Evolutionary conservation across 2,329 filamentous ascomycete genomes (phyloP).

Genomic region (Xylaria multiplex): DNA sequence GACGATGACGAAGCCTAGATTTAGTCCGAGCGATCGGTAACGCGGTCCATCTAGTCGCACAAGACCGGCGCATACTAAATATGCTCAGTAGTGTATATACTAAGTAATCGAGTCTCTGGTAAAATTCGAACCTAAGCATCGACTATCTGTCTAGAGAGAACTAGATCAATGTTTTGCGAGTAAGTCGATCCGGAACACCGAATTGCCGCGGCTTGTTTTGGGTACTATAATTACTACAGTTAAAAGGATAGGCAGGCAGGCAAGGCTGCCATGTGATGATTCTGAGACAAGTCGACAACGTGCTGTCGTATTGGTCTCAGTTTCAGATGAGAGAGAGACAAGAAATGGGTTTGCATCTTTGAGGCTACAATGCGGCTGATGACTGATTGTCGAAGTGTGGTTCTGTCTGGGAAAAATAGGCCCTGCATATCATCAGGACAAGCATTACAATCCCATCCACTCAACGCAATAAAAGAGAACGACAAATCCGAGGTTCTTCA

Average conservation of each 20-base stretch:
- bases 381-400: not conserved
- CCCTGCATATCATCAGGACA: slow-evolving; percentile 25
- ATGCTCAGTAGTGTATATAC: not conserved
- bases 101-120: not conserved
- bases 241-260: no score
- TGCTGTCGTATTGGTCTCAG: not conserved
- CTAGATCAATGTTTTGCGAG: not conserved
- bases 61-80: not conserved
- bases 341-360: slow-evolving; percentile 3
- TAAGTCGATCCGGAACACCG: not conserved
- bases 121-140: not conserved
- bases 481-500: slow-evolving; percentile 18
- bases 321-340: not conserved
- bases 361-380: slow-evolving; percentile 16
- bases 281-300: not conserved
- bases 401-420: not conserved
- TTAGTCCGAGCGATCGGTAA: slow-evolving; percentile 6
- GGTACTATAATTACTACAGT: no score
- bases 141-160: not conserved
- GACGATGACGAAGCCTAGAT: slow-evolving; percentile 10
- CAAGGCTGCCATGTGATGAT: not conserved
- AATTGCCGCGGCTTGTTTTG: no score
- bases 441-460: slow-evolving; percentile 13
- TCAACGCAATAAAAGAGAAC: slow-evolving; percentile 9
- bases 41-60: not conserved